A percentile compares a stretch with the other conserved stretches of the same genome.
These are phyloP conservation scores for Colletotrichum eleusines DNA, from an alignment of 2,329 filamentous ascomycete species.

Conservation along the genomic window DNA sequence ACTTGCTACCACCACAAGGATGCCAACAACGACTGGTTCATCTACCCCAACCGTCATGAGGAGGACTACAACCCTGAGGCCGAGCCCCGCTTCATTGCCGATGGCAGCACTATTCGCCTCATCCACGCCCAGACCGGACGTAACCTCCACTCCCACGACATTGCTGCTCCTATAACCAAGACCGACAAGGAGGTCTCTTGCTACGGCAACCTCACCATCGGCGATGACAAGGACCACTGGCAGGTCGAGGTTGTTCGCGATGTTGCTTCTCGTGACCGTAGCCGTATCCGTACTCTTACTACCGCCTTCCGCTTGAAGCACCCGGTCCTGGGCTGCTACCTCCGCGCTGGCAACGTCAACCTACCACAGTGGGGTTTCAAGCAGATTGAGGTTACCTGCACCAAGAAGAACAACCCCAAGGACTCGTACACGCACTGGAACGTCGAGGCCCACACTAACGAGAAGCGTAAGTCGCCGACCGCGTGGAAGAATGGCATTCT, in stretches of 20 bases:
- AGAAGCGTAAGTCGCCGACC: conserved; percentile 77
- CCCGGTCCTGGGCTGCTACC: conserved; percentile 86
- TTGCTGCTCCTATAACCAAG: conserved; percentile 90
- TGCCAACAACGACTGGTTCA: conserved; percentile 99
- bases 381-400: conserved; percentile 97
- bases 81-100: conserved; percentile 80
- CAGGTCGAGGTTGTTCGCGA: conserved; percentile 91
- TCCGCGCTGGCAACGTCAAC: conserved; percentile 95
- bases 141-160: conserved; percentile 94
- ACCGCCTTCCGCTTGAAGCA: conserved; percentile 93
- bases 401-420: conserved; percentile 90
- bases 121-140: conserved; percentile 96
- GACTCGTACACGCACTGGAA: conserved; percentile 99
- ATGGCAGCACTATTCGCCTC: conserved; percentile 84
- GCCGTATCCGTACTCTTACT: conserved; percentile 88
- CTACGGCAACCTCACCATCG: conserved; percentile 95
- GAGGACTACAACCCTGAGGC: conserved; percentile 78
- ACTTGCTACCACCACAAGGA: conserved; percentile 99
- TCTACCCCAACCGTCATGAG: conserved; percentile 91
- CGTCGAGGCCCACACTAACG: conserved; percentile 93
- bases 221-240: conserved; percentile 99
- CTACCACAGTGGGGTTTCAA: conserved; percentile 99
- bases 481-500: conserved; percentile 10
- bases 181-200: conserved; percentile 91
- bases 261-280: conserved; percentile 86